These are phyloP conservation scores for Chenopodium formosanum DNA, from an alignment of 148 eudicot genomes.

Conservation along the genomic window DNA sequence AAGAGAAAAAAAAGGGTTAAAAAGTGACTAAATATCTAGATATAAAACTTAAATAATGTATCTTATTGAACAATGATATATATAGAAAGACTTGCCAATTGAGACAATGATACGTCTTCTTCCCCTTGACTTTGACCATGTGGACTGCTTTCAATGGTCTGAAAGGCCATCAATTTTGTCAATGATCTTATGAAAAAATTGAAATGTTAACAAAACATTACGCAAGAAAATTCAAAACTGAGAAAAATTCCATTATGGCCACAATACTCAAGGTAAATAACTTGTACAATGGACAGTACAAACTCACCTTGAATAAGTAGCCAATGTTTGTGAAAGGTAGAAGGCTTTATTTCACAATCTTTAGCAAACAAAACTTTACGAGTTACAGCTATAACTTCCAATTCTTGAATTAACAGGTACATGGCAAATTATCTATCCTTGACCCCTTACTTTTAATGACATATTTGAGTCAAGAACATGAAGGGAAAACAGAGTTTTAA, in stretches of 20 bases:
- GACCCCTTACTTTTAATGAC: neutral
- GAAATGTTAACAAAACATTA: no score
- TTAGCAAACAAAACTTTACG: neutral
- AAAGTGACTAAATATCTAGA: neutral
- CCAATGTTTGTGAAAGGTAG: neutral
- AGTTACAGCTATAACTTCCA: neutral
- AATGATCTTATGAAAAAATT: neutral
- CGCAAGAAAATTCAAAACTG: neutral
- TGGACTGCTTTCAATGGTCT: slow-evolving; percentile 74
- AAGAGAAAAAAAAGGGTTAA: no score
- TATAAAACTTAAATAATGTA: no score
- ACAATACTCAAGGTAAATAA: neutral
- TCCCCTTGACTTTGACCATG: slow-evolving; percentile 45
- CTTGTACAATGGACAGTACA: neutral
- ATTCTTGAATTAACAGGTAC: neutral
- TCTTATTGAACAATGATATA: neutral
- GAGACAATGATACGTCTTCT: slow-evolving; percentile 61
- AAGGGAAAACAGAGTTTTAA: neutral
- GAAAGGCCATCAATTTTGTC: slow-evolving; percentile 21
- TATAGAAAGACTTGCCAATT: slow-evolving; percentile 41
- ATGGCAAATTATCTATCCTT: neutral
- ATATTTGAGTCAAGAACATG: neutral
- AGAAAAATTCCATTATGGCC: neutral
- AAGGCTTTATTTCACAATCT: neutral
- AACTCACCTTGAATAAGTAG: neutral